Evolutionary conservation across 805 yeast species (phyloP).

Genomic region (Kodamaea lidongshanica): DNA sequence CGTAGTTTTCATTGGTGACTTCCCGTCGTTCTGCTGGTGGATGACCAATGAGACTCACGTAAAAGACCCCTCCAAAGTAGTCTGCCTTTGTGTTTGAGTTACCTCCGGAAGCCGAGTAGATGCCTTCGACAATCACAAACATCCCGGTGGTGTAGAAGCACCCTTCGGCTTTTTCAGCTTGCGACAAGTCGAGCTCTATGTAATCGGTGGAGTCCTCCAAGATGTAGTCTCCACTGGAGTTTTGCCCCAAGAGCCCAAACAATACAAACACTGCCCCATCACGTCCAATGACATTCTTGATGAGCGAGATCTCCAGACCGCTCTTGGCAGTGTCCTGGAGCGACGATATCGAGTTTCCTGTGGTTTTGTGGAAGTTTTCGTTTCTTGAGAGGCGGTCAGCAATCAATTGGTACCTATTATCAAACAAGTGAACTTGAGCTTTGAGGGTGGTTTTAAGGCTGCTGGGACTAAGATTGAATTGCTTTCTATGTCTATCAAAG

Average conservation of each 20-base stretch:
- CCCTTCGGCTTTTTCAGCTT: slow-evolving; percentile 56
- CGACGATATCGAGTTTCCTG: slow-evolving; percentile 40
- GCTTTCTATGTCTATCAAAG: slow-evolving; percentile 58
- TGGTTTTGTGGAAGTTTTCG: slow-evolving; percentile 59
- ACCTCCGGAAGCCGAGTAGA: slow-evolving; percentile 62
- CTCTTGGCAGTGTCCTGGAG: slow-evolving; percentile 14
- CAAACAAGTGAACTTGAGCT: slow-evolving; percentile 35
- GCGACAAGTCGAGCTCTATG: slow-evolving; percentile 60
- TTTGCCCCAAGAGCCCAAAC: slow-evolving; percentile 67
- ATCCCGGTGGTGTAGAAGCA: slow-evolving; percentile 70
- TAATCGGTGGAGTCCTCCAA: slow-evolving; percentile 78
- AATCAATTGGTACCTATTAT: slow-evolving; percentile 54
- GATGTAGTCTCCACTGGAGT: slow-evolving; percentile 61
- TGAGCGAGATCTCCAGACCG: slow-evolving; percentile 48
- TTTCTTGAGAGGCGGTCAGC: slow-evolving; percentile 70
- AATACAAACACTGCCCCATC: slow-evolving; percentile 69
- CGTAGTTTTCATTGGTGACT: slow-evolving; percentile 61
- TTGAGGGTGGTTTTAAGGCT: slow-evolving; percentile 13
- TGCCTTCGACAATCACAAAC: slow-evolving; percentile 78
- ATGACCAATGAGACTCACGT: slow-evolving; percentile 71
- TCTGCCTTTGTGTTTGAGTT: slow-evolving; percentile 23
- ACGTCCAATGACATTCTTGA: slow-evolving; percentile 82
- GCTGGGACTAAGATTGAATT: slow-evolving; percentile 39
- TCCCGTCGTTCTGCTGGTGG: slow-evolving; percentile 83
- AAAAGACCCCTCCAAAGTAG: slow-evolving; percentile 46